Base-by-base conservation (phyloP, 2,329 filamentous ascomycete species). In the Fusarium penzigii region DNA sequence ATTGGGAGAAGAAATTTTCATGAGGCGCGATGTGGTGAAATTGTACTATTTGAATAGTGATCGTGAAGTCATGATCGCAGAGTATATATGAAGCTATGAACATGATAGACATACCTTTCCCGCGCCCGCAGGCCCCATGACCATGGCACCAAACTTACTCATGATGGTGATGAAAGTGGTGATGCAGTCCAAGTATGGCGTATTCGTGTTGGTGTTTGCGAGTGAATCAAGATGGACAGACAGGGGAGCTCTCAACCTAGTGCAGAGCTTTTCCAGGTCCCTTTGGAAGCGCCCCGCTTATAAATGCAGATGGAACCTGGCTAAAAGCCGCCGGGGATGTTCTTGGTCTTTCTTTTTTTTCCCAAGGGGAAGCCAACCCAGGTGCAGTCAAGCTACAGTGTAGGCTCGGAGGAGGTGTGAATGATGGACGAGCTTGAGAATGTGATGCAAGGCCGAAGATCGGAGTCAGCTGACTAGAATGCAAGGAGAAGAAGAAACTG, bases 41-140 rank as follows among this genome's bases (percentile, higher is more conserved):
- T 48, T 20, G 39, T 42, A 41, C 40, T 38, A 39, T 40, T 25
- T 42, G 29, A 25, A 25, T 25, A 7, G 20, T 25, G 20, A 25
- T 7, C 20, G 20, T 25, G 20, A 25, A 25, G 20, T 25, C 20
- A 25, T 25, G 20, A 25, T 25, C 20, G 20, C 4, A 7, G 20
- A 25, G 17, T 40, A 20, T 40, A 40, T 16, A 40, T 40, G n/a
- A 40, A 40, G 12, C 11, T 16, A 43, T 29, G 34, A 25, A 39
- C 20, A 36, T 25, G 34, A 39, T 29, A 39, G 7, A 64, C 76
- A 60, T 73, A 88, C 86, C 82, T 96, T 99, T 75, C 94, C 94
- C 17, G 92, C 92, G 62, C 92, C 94, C 17, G 94, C 93, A 55
- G 93, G 94, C 71, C 94, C 94, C 88, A 97, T 96, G 55, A 97